Base-by-base conservation (phyloP, 2,329 filamentous ascomycete genomes). In the Dactylellina drechsleri region DNA sequence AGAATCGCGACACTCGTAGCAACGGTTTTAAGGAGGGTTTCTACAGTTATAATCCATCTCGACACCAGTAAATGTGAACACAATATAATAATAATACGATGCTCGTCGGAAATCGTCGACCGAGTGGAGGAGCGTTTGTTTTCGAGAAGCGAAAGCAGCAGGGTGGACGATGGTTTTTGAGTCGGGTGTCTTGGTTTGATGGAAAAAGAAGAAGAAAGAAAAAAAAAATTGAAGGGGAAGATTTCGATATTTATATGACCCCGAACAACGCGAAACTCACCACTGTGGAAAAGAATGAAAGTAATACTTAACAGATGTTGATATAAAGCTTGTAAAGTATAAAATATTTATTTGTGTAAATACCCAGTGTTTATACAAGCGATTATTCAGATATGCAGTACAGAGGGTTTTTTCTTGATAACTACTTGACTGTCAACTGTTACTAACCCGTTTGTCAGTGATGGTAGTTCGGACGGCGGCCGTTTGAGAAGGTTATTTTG, bases 11-110 rank as follows among this genome's bases (percentile, higher is more conserved):
- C 87, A 87, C 88, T 92, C 90, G 87, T 88, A 87, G 88, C 87
- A 86, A 92, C 90, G 90, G 90, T 92, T 92, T 92, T 92, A 90
- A 85, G 71, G 64, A 90, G 88, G 87, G 87, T 62, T 70, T 67
- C 66, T 66, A 83, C 76, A 76, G 66, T 10, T 78, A 66, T 77
- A 80, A 80, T 86, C 84, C 80, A 83, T 92, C 90, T 92, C 84
- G 90, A 90, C 90, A 83, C 85, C 87, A 87, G 64, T 58, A 86
- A 87, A 66, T 58, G n/a, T 13, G 6, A 43, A 49, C 53, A 59
- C 18, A 8, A n/a, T n/a, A n/a, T n/a, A 23, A 45, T 26, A 58
- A 3, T 3, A 28, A 28, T 28, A 28, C 7, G n/a, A n/a, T 3
- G 23, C 16, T 82, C 86, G 87, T 87, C 87, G 87, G 87, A 28